Base-by-base conservation (phyloP, 345 rosid species). In the Ceriops zippeliana region DNA sequence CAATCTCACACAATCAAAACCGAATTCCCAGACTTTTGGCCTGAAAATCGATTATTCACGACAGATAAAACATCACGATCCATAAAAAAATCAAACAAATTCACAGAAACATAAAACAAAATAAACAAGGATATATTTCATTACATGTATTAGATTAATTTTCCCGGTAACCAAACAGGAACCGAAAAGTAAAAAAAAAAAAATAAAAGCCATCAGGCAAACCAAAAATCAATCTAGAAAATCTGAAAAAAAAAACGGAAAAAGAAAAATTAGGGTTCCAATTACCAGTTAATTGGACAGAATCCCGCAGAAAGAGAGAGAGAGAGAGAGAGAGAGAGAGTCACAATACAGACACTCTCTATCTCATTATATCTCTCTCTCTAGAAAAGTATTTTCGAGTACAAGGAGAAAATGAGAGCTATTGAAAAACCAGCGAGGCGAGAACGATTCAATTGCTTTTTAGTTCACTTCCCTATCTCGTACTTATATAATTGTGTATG, bases 371-470 rank as follows among this genome's bases (percentile, higher is more conserved):
- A 9, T 9, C 15, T 2, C 2, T 42, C 49, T 11, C 49, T 42
- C 17, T 13, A 42, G 49, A 42, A 15, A 15, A 11, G 46, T 9
- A 2, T 38, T 38, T 38, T 38, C 13, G 4, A 11, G 46, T 5
- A 10, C 46, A 10, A 10, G 8, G 46, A 38, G 46, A 37, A 9
- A 13, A 24, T 1, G 26, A 1, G 15, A 37, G 10, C 13, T 35
- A 15, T 37, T 34, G 31, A 58, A 58, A 26, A 11, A 3, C 24
- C n/a, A 4, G 42, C 66, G 61, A 69, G 34, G 69, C 16, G 27
- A 2, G 28, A 70, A 57, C 80, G 70, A 73, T 73, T 78, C 82
- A 63, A 69, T 56, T 2, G 80, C 80, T 58, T 22, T 22, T n/a
- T 0, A 21, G 22, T 22, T 54, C 24, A 5, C 24, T 3, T 21